Conservation (phyloP, 495 filamentous ascomycete species). For the Daldinia concentrica region DNA sequence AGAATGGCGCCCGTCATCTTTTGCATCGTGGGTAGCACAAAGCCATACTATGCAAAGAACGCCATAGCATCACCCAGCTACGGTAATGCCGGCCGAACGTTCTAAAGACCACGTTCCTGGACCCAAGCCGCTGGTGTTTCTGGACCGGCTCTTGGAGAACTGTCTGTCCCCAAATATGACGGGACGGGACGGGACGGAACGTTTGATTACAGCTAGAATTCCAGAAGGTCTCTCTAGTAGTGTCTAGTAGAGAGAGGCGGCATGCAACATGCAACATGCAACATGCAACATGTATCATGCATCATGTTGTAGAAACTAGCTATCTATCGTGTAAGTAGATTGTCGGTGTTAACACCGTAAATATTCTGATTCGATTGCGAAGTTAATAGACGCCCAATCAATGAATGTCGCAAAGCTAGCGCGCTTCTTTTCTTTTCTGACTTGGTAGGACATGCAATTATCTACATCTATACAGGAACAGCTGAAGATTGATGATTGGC, state of each 20-base stretch:
- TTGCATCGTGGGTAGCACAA: conserved; percentile 42
- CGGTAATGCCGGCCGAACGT: conserved; percentile 29
- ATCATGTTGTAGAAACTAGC: neutral
- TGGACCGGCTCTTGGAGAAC: conserved; percentile 23
- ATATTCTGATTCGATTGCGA: conserved; percentile 15
- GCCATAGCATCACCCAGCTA: conserved; percentile 16
- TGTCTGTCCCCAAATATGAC: conserved; percentile 4
- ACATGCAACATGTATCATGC: too few species aligned
- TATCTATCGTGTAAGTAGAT: conserved; percentile 12
- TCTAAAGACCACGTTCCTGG: conserved; percentile 43
- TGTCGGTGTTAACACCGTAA: conserved; percentile 4
- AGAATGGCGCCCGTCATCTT: conserved; percentile 30
- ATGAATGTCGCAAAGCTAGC: conserved; percentile 1
- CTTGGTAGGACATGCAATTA: neutral
- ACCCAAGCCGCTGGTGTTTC: conserved; percentile 30
- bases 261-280: too few species aligned
- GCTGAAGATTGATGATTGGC: conserved; percentile 31
- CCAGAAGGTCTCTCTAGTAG: conserved; percentile 5
- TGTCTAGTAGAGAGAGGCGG: neutral
- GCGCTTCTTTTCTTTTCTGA: neutral
- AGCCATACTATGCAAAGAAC: conserved; percentile 3
- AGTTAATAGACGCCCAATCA: neutral
- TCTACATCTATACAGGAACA: conserved; percentile 1
- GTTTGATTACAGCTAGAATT: conserved; percentile 15
- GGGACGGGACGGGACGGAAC: conserved; percentile 31